These are phyloP conservation scores for Rhynchospora pubera DNA, from an alignment of 176 grass and related monocot species.

Conservation along the genomic window DNA sequence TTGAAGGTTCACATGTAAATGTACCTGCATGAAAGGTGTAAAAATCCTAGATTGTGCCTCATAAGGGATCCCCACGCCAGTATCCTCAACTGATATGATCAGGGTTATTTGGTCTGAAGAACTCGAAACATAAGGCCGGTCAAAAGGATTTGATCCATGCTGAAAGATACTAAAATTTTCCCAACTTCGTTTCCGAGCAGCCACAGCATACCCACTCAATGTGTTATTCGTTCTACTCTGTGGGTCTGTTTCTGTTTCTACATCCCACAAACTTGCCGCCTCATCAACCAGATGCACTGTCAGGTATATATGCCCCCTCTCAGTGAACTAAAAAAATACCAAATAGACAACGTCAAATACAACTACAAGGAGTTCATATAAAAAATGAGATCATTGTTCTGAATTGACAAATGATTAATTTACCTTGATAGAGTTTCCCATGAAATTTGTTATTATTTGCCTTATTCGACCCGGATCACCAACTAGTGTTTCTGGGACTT, in stretches of 20 bases:
- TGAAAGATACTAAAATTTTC: conserved; percentile 51
- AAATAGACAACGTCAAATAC: conserved; percentile 28
- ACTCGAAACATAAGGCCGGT: conserved; percentile 32
- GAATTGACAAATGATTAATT: conserved; percentile 23
- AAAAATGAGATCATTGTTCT: conserved; percentile 2
- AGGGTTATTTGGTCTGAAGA: conserved; percentile 64
- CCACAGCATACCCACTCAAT: conserved; percentile 63
- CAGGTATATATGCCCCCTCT: conserved; percentile 89
- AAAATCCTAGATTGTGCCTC: conserved; percentile 86
- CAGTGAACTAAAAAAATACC: conserved; percentile 65
- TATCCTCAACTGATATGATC: conserved; percentile 97
- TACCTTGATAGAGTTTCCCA: conserved; percentile 97
- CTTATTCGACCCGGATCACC: conserved; percentile 85
- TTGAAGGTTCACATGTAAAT: conserved; percentile 9
- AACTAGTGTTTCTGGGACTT: conserved; percentile 78
- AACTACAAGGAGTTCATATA: conserved; percentile 4
- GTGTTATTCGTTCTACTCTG: conserved; percentile 35
- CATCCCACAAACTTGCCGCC: conserved; percentile 39
- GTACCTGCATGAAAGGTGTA: conserved; percentile 90
- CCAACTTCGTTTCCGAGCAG: conserved; percentile 56
- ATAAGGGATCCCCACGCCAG: conserved; percentile 73
- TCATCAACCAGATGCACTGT: conserved; percentile 88
- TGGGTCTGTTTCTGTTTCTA: conserved; percentile 39
- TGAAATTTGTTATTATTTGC: conserved; percentile 97
- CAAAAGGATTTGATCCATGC: conserved; percentile 36